Percentiles rank a stretch among this genome's conserved stretches.
phyloP scores from a whole-genome alignment of 2,329 filamentous ascomycete species.

The Bipolaris cookei region DNA sequence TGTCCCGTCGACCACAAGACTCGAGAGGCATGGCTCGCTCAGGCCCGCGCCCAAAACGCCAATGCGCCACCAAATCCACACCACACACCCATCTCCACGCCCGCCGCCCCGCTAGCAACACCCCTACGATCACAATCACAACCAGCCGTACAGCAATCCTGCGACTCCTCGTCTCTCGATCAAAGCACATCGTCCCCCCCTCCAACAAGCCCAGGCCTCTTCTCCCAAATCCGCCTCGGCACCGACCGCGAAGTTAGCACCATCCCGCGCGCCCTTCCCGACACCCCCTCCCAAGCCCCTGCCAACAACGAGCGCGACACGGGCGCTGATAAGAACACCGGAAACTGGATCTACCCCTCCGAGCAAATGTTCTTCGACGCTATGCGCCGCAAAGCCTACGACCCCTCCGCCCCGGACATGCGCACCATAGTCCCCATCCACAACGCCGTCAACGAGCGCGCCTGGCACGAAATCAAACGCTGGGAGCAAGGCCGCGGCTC shows the following conservation, averaged over 20 bases:
- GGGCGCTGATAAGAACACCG: constrained; percentile 67
- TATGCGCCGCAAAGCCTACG: constrained; percentile 88
- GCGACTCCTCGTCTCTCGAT: constrained; percentile 49
- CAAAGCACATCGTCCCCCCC: constrained; percentile 35
- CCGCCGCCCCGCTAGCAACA: constrained; percentile 18
- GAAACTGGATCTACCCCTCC: constrained; percentile 97
- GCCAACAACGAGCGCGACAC: constrained; percentile 79
- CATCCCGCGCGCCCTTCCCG: constrained; percentile 41
- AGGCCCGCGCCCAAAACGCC: constrained; percentile 61
- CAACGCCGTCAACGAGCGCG: constrained; percentile 96
- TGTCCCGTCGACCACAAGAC: constrained; percentile 93
- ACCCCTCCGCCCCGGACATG: constrained; percentile 76
- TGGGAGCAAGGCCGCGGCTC: constrained; percentile 77
- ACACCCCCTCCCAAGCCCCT: constrained; percentile 50
- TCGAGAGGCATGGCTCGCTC: constrained; percentile 82
- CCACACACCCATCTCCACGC: constrained; percentile 18
- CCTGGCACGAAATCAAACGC: constrained; percentile 87
- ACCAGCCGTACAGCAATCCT: constrained; percentile 36
- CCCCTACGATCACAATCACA: constrained; percentile 21
- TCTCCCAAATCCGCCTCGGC: constrained; percentile 44
- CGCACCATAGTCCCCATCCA: constrained; percentile 93
- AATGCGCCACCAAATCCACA: constrained; percentile 28
- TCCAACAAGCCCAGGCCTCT: constrained; percentile 22
- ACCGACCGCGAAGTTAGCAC: constrained; percentile 55
- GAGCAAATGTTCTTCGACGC: constrained; percentile 98